phyloP scores from a whole-genome alignment of 306 rosid species.

The Rosa persica region DNA sequence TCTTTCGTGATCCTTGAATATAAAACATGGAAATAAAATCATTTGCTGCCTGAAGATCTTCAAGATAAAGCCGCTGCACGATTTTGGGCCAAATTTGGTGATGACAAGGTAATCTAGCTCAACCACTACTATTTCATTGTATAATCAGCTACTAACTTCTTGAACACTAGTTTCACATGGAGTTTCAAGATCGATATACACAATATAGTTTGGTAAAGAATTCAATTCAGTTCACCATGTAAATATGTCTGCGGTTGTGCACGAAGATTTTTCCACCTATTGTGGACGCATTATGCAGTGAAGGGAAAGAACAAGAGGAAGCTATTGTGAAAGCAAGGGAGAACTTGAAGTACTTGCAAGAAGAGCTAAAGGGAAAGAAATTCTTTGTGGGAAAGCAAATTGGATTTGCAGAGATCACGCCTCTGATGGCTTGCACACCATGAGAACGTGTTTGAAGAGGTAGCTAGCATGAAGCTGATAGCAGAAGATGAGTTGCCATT shows the following conservation, averaged over 20 bases:
- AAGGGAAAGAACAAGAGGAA: constrained; percentile 39
- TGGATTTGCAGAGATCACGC: constrained; percentile 25
- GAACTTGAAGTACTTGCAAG: constrained; percentile 27
- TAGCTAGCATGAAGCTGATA: constrained; percentile 2
- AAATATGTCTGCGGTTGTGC: not conserved
- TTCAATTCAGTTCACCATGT: not conserved
- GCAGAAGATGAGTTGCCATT: constrained; percentile 22
- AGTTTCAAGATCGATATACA: not conserved
- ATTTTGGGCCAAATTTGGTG: constrained; percentile 38
- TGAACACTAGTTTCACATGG: not conserved
- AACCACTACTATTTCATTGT: not conserved
- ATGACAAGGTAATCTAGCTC: constrained; percentile 5
- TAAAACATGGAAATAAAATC: constrained; percentile 32
- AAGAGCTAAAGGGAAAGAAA: constrained; percentile 26
- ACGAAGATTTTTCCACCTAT: constrained; percentile 19
- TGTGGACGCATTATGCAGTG: not conserved
- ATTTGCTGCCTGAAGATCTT: constrained; percentile 32
- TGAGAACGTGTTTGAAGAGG: constrained; percentile 4
- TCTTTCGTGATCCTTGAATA: constrained; percentile 5
- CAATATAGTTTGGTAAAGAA: not conserved
- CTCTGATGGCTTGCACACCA: constrained; percentile 26
- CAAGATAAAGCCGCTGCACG: constrained; percentile 25
- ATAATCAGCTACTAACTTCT: not conserved
- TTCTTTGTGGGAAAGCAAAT: constrained; percentile 25
- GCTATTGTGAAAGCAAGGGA: constrained; percentile 11